phyloP scores from a whole-genome alignment of 345 rosid species.

The Gossypium rotundifolium region DNA sequence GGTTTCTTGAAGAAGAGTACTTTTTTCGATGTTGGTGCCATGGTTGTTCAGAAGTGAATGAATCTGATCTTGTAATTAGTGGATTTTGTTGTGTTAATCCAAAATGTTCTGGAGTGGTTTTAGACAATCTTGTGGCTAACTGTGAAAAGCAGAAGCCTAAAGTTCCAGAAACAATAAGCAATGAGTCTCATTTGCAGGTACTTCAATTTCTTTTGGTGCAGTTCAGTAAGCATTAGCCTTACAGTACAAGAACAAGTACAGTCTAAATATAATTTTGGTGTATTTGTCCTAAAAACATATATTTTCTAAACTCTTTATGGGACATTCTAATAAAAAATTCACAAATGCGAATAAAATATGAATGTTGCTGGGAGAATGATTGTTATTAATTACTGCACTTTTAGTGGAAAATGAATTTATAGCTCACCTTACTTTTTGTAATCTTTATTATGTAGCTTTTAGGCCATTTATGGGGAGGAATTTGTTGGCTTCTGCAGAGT shows the following conservation, averaged over 20 bases:
- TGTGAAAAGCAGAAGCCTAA: slow-evolving; percentile 38
- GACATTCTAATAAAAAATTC: not conserved
- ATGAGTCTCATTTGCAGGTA: slow-evolving; percentile 42
- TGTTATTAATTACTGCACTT: not conserved
- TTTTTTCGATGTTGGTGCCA: slow-evolving; percentile 60
- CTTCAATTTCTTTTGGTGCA: slow-evolving; percentile 7
- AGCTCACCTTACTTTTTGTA: not conserved
- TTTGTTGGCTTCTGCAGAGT: not conserved
- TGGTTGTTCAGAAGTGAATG: slow-evolving; percentile 60
- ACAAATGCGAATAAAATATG: not conserved
- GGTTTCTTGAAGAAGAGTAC: slow-evolving; percentile 67
- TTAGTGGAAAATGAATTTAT: not conserved
- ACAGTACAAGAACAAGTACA: not conserved
- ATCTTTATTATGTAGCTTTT: not conserved
- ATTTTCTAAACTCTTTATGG: not conserved
- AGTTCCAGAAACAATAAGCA: slow-evolving; percentile 18
- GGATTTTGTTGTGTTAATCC: slow-evolving; percentile 52
- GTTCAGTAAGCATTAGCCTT: not conserved
- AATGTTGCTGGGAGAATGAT: not conserved
- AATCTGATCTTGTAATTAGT: slow-evolving; percentile 61
- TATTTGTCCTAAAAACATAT: not conserved
- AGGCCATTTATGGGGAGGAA: not conserved
- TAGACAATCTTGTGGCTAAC: slow-evolving; percentile 29
- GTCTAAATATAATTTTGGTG: not conserved
- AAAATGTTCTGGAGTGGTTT: slow-evolving; percentile 62